phyloP scores from a whole-genome alignment of 441 rosid genomes.

The Arabidopsis hybrid region DNA sequence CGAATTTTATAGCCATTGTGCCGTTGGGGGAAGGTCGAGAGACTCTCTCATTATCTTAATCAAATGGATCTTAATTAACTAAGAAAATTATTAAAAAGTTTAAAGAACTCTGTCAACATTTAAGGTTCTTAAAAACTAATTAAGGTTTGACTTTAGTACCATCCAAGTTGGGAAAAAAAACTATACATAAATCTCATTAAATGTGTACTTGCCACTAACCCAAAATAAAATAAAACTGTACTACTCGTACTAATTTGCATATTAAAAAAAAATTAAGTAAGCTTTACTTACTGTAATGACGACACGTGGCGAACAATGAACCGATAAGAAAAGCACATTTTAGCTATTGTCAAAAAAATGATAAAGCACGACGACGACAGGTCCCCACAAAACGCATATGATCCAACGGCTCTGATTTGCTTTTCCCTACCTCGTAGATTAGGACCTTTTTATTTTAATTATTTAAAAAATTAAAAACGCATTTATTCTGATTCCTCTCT shows the following conservation, averaged over 20 bases:
- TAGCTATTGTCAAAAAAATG: slow-evolving; percentile 37
- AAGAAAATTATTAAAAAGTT: too few relatives aligned
- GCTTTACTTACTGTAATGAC: slow-evolving; percentile 15
- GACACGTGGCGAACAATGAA: slow-evolving; percentile 32
- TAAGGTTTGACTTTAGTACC: slow-evolving; percentile 4
- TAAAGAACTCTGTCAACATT: not conserved
- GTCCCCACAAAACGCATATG: slow-evolving; percentile 32
- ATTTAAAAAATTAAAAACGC: slow-evolving; percentile 19
- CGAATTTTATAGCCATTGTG: slow-evolving; percentile 10
- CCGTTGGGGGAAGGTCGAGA: not conserved
- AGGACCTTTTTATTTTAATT: slow-evolving; percentile 7
- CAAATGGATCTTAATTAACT: not conserved
- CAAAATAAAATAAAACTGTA: not conserved
- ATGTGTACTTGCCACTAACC: slow-evolving; percentile 22
- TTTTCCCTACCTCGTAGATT: slow-evolving; percentile 35
- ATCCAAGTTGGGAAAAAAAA: not conserved
- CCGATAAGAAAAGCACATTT: slow-evolving; percentile 34
- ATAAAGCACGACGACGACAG: slow-evolving; percentile 40
- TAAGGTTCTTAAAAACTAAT: not conserved
- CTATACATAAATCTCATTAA: slow-evolving; percentile 4
- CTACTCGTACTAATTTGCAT: slow-evolving; percentile 3
- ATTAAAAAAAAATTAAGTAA: slow-evolving; percentile 2
- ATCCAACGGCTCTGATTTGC: slow-evolving; percentile 42
- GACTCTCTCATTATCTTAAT: not conserved
- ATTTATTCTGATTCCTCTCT: slow-evolving; percentile 43